A percentile compares a stretch with the other conserved stretches of the same genome.
phyloP scores from a whole-genome alignment of 495 filamentous ascomycete genomes.

The Xylaria flabelliformis region DNA sequence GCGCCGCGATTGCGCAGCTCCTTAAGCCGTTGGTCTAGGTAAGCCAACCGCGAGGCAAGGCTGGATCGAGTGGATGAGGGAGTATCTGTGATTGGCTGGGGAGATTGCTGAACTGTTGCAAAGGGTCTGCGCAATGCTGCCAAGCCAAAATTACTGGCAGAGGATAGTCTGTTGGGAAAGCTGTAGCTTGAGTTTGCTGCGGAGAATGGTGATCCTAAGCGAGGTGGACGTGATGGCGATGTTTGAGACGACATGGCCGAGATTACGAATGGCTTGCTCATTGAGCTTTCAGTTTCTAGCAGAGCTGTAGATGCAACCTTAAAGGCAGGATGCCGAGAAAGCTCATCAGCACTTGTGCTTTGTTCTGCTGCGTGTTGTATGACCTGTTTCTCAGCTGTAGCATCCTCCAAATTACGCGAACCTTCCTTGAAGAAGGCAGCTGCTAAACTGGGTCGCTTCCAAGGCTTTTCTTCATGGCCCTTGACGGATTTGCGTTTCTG shows the following conservation, averaged over 20 bases:
- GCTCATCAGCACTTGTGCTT: neutral
- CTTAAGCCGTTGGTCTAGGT: conserved; percentile 59
- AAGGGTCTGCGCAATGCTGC: conserved; percentile 54
- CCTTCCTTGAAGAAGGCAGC: conserved; percentile 39
- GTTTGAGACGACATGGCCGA: conserved; percentile 27
- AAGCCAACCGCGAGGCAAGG: conserved; percentile 54
- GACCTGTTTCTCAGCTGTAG: conserved; percentile 5
- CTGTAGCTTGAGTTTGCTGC: conserved; percentile 51
- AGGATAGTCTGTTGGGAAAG: conserved; percentile 55
- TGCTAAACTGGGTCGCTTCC: conserved; percentile 51
- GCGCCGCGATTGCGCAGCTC: conserved; percentile 51
- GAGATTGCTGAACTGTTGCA: conserved; percentile 49
- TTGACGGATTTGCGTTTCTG: conserved; percentile 52
- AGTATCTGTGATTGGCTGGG: conserved; percentile 36
- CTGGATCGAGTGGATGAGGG: conserved; percentile 44
- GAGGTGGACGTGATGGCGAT: conserved; percentile 42
- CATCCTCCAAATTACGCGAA: conserved; percentile 17
- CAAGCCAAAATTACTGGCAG: conserved; percentile 48
- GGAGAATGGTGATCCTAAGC: conserved; percentile 60
- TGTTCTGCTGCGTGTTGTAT: neutral
- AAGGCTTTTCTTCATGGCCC: conserved; percentile 37
- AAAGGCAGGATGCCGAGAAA: conserved; percentile 1
- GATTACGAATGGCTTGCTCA: conserved; percentile 27
- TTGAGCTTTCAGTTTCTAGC: neutral
- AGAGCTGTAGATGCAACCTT: neutral